These are phyloP conservation scores for Sanguinoderma infundibulare DNA, from an alignment of 1,284 basidiomycete species.

Conservation along the genomic window DNA sequence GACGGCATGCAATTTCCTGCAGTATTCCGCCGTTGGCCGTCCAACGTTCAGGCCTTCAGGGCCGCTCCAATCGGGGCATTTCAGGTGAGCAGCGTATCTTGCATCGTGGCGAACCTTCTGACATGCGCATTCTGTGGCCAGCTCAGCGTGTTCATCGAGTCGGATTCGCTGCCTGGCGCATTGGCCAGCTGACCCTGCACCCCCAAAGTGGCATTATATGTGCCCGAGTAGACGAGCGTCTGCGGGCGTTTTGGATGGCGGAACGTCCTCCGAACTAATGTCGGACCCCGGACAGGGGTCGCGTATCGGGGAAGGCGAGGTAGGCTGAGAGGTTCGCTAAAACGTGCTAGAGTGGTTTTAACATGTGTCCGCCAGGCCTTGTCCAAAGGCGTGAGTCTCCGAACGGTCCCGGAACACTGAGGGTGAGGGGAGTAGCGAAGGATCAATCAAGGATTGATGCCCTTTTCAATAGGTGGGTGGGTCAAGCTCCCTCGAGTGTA, in stretches of 20 bases:
- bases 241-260: neutral
- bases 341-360: neutral
- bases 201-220: no score
- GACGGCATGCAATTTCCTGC: neutral
- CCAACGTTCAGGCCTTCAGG: neutral
- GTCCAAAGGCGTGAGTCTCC: neutral
- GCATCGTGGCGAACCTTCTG: neutral
- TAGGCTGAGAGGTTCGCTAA: neutral
- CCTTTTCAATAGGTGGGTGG: no score
- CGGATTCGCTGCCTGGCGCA: neutral
- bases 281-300: neutral
- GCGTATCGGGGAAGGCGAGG: neutral
- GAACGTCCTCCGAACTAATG: neutral
- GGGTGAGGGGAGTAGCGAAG: no score
- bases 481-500: no score
- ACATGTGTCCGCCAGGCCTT: no score
- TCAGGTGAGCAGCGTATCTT: neutral
- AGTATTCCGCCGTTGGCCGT: no score
- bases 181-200: no score
- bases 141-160: neutral
- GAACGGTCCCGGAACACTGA: no score
- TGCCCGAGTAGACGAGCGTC: neutral
- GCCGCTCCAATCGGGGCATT: neutral
- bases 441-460: no score
- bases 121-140: neutral